Percentiles rank a stretch among this genome's conserved stretches.
These are phyloP conservation scores for Russula ochroleuca DNA, from an alignment of 768 basidiomycete genomes.

Conservation along the genomic window DNA sequence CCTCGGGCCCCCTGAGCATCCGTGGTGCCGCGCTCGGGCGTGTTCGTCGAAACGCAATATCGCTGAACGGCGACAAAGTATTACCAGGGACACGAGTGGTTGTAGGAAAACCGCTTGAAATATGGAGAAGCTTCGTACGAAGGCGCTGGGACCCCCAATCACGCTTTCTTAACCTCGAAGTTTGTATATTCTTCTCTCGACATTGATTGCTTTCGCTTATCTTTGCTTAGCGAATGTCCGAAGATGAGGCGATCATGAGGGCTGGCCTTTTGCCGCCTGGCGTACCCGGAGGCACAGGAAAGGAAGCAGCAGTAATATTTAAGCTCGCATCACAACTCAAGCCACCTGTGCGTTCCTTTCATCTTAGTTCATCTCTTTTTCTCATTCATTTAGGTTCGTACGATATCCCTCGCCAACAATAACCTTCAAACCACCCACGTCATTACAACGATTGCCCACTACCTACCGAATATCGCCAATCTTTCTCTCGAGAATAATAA, in stretches of 20 bases:
- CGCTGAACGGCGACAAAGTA: conserved; percentile 27
- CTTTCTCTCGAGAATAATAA: conserved; percentile 78
- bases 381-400: conserved; percentile 50
- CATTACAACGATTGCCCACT: conserved; percentile 60
- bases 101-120: conserved; percentile 47
- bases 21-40: conserved; percentile 62
- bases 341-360: conserved; percentile 52
- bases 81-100: conserved; percentile 28
- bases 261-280: conserved; percentile 71
- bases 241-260: conserved; percentile 72
- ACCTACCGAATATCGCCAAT: conserved; percentile 74
- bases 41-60: conserved; percentile 56
- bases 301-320: conserved; percentile 80
- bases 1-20: conserved; percentile 53
- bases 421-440: conserved; percentile 57
- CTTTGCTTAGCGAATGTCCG: conserved; percentile 58
- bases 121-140: conserved; percentile 73
- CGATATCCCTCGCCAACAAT: conserved; percentile 81
- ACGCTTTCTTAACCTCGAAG: conserved; percentile 78
- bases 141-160: conserved; percentile 66
- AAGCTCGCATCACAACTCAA: conserved; percentile 77
- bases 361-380: neutral
- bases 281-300: conserved; percentile 51
- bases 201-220: conserved; percentile 7
- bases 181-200: conserved; percentile 38